These are phyloP conservation scores for Cladophialophora psammophila DNA, from an alignment of 2,329 filamentous ascomycete genomes.

Conservation along the genomic window DNA sequence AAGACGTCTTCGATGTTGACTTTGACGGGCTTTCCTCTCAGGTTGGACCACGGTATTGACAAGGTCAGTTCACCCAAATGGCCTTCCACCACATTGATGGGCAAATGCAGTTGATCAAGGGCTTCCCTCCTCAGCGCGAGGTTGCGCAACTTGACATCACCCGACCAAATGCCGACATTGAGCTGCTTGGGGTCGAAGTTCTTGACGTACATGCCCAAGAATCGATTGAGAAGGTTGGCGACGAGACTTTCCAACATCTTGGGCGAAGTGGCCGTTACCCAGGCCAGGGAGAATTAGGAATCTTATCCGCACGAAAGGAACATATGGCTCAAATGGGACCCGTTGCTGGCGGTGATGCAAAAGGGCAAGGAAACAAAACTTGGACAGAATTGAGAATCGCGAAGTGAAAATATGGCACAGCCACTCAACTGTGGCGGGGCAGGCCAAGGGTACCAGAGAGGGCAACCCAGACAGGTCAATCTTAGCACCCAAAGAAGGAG, in stretches of 20 bases:
- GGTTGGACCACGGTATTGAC: constrained; percentile 95
- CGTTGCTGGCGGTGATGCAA: constrained; percentile 1
- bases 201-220: constrained; percentile 99
- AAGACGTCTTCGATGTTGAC: constrained; percentile 97
- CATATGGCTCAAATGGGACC: constrained; percentile 19
- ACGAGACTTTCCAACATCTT: constrained; percentile 97
- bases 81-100: constrained; percentile 94
- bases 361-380: neutral
- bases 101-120: constrained; percentile 93
- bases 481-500: neutral
- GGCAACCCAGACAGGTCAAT: neutral
- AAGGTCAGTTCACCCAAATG: constrained; percentile 92
- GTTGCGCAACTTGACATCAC: constrained; percentile 93
- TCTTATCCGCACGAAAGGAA: constrained; percentile 15
- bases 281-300: constrained; percentile 61
- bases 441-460: neutral
- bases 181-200: constrained; percentile 98
- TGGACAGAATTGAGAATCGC: neutral
- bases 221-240: constrained; percentile 96
- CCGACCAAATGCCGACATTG: constrained; percentile 98
- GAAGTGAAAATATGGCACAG: constrained; percentile 20
- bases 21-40: constrained; percentile 91
- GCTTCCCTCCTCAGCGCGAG: constrained; percentile 93
- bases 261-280: constrained; percentile 72
- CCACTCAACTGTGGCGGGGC: constrained; percentile 25